Evolutionary conservation across 768 basidiomycete genomes (phyloP).

Genomic region (Collybiopsis confluens): DNA sequence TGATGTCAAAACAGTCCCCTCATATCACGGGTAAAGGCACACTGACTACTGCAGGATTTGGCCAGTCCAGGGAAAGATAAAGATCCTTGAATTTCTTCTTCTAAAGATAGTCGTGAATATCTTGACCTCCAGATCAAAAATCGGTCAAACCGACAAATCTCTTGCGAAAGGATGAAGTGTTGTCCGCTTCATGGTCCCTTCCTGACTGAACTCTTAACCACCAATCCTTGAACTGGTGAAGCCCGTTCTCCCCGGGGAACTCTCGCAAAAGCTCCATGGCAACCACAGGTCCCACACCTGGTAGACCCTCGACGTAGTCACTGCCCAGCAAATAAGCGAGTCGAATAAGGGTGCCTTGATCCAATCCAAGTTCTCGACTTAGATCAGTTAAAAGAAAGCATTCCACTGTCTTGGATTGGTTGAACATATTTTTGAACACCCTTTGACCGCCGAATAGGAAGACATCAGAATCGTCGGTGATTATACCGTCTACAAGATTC

Average conservation of each 20-base stretch:
- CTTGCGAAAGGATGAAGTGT: constrained; percentile 69
- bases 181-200: constrained; percentile 74
- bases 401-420: constrained; percentile 97
- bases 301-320: constrained; percentile 91
- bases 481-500: constrained; percentile 91
- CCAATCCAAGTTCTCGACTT: constrained; percentile 80
- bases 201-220: constrained; percentile 92
- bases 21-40: background rate
- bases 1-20: background rate
- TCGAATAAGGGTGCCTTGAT: constrained; percentile 79
- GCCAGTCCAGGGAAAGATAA: constrained; percentile 82
- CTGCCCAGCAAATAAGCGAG: constrained; percentile 94
- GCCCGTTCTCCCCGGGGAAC: constrained; percentile 81
- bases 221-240: constrained; percentile 89
- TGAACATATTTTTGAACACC: constrained; percentile 99
- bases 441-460: constrained; percentile 94
- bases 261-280: constrained; percentile 95
- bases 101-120: constrained; percentile 36
- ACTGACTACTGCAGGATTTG: constrained; percentile 84
- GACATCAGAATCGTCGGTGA: constrained; percentile 98
- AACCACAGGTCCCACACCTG: constrained; percentile 91
- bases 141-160: constrained; percentile 62
- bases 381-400: constrained; percentile 87
- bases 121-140: background rate
- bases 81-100: constrained; percentile 88